These are phyloP conservation scores for Tricholoma furcatifolium DNA, from an alignment of 768 basidiomycete genomes.

Conservation along the genomic window DNA sequence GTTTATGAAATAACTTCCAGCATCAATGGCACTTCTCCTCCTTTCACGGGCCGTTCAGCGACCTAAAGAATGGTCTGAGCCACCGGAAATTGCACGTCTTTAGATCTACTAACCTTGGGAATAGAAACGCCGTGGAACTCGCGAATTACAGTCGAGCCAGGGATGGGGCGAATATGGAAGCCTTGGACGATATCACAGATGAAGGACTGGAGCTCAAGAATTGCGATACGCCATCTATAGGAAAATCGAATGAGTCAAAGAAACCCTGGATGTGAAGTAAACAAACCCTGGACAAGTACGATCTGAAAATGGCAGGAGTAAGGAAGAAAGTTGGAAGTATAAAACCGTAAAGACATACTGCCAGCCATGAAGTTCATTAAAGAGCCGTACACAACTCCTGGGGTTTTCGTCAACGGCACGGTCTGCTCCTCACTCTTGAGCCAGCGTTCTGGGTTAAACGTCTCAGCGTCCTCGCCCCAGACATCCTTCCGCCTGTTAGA, in stretches of 20 bases:
- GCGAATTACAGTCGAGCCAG: slow-evolving; percentile 1
- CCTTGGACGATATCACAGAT: slow-evolving; percentile 7
- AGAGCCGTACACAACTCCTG: slow-evolving; percentile 3
- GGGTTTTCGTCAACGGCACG: slow-evolving; percentile 1
- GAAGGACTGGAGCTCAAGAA: slow-evolving; percentile 4
- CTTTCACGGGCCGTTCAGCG: background rate
- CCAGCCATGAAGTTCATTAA: slow-evolving; percentile 7
- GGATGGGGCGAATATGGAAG: slow-evolving; percentile 3
- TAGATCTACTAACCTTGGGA: background rate
- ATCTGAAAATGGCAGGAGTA: background rate
- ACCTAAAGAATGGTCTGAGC: background rate
- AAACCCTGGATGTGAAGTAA: background rate
- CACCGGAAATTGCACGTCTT: no score
- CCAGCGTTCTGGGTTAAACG: slow-evolving; percentile 7
- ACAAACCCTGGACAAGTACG: slow-evolving; percentile 9
- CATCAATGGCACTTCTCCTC: background rate
- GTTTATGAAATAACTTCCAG: background rate
- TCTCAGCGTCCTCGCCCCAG: slow-evolving; percentile 8
- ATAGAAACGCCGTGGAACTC: slow-evolving; percentile 7
- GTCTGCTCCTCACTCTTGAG: background rate
- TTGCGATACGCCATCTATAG: slow-evolving; percentile 7
- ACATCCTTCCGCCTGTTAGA: slow-evolving; percentile 7
- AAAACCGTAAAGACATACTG: background rate
- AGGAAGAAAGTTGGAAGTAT: background rate
- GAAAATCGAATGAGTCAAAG: background rate